Base-by-base conservation (phyloP, 1,284 basidiomycete species). In the Cryptococcus amylolentus region DNA sequence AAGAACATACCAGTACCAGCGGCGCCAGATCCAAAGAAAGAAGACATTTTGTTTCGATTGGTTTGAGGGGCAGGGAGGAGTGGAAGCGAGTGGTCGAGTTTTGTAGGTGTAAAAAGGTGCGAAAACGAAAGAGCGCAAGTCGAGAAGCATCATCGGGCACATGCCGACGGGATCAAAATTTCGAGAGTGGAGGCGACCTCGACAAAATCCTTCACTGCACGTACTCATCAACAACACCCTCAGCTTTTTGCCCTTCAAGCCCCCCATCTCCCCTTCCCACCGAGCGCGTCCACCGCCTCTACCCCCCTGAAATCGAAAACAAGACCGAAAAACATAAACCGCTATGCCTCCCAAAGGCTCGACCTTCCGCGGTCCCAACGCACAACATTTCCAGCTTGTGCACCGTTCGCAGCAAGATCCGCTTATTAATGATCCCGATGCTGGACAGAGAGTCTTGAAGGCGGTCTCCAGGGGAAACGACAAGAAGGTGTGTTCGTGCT, bases 381-480 rank as follows among this genome's bases (percentile, higher is more conserved):
- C 88, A 55, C 86, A 89, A 73, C 92, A 97, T 77, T 98, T 94
- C 69, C 92, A 98, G 80, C 88, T 99, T 49, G 94, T 99, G 27
- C 93, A 98, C 76, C 84, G 96, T 60, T 98, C 95, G 10, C 92
- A 94, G 71, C 82, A 95, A 55, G 96, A 98, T 79, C 94, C 96
- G 2, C 84, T 96, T 49, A 91, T 93, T 67, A 88, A 98, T 73
- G 95, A 98, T 68, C 86, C 91, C 3, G 91, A 94, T 57, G 91
- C 91, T 0, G 87, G 86, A 58, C 83, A 86, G 62, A 87, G 93
- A 76, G 94, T 99, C 7, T 82, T 98, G 49, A 94, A 91, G 73
- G 82, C 86, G 2, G 82, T 96, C 56, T 83, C 85, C 61, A 81
- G 88, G 60, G 84, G 82, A 50, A 91, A 90, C 70, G 70, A 75